These are phyloP conservation scores for Naganishia kalamii DNA, from an alignment of 768 basidiomycete genomes.

Conservation along the genomic window DNA sequence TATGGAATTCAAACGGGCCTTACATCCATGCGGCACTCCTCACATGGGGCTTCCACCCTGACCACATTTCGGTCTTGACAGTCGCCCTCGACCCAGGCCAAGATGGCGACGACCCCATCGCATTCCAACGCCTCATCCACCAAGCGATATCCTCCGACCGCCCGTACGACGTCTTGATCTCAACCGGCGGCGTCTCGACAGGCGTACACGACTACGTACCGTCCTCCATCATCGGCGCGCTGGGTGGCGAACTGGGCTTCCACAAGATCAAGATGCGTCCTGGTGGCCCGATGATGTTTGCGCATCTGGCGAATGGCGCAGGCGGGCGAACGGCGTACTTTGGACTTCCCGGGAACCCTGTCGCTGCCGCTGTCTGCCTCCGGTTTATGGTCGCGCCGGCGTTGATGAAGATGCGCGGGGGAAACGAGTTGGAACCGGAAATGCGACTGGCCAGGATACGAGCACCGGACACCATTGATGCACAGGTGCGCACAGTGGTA, in stretches of 20 bases:
- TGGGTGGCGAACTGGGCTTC: conserved; percentile 16
- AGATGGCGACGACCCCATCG: not conserved
- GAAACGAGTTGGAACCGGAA: not conserved
- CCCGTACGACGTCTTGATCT: conserved; percentile 15
- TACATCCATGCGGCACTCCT: conserved; percentile 1
- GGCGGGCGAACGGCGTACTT: conserved; percentile 6
- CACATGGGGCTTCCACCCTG: conserved; percentile 11
- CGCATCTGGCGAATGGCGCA: not conserved
- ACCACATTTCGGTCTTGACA: not conserved
- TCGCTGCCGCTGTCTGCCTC: conserved; percentile 17
- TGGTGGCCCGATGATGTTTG: conserved; percentile 19
- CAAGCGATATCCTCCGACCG: no score
- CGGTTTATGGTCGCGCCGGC: conserved; percentile 17
- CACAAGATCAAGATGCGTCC: conserved; percentile 18
- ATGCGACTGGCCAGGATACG: not conserved
- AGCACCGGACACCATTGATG: not conserved
- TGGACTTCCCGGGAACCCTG: conserved; percentile 19
- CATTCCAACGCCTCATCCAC: not conserved
- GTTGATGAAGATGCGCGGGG: not conserved
- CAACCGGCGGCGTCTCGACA: conserved; percentile 18
- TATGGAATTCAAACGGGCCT: conserved; percentile 22
- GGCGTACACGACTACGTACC: conserved; percentile 22
- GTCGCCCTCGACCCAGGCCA: not conserved
- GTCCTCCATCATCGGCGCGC: conserved; percentile 2
- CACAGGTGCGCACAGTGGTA: not conserved